phyloP scores from a whole-genome alignment of 306 rosid species.

The Dalbergia cultrata region DNA sequence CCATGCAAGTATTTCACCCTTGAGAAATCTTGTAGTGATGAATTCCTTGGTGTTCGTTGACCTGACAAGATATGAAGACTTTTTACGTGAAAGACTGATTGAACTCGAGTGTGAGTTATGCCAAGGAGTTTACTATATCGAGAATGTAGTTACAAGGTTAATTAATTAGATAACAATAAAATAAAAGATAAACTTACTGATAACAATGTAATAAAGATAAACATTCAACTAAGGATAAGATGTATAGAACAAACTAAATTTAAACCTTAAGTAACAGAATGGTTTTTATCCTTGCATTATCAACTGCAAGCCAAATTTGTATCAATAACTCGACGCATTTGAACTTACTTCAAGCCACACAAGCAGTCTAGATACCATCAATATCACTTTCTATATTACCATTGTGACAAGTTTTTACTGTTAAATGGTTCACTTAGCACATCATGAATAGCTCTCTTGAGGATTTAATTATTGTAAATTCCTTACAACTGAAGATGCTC shows the following conservation, averaged over 20 bases:
- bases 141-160: too few species aligned
- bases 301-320: not conserved
- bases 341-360: not conserved
- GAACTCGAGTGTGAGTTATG: too few species aligned
- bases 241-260: too few species aligned
- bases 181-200: too few species aligned
- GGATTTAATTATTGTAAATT: not conserved
- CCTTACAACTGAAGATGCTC: not conserved
- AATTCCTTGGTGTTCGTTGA: slow-evolving; percentile 43
- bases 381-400: not conserved
- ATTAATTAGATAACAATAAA: too few species aligned
- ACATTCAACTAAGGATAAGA: too few species aligned
- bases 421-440: not conserved
- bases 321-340: not conserved
- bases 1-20: not conserved
- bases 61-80: slow-evolving; percentile 32
- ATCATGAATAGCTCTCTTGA: not conserved
- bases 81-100: too few species aligned
- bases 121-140: too few species aligned
- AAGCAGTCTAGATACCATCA: not conserved
- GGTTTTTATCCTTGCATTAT: too few species aligned
- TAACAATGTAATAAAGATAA: too few species aligned
- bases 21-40: slow-evolving; percentile 44
- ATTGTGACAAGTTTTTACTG: not conserved
- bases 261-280: too few species aligned